Evolutionary conservation across 805 yeast genomes (phyloP), one percentile per base, ranked within the genome.

Genomic region (Metschnikowia kofuensis): DNA sequence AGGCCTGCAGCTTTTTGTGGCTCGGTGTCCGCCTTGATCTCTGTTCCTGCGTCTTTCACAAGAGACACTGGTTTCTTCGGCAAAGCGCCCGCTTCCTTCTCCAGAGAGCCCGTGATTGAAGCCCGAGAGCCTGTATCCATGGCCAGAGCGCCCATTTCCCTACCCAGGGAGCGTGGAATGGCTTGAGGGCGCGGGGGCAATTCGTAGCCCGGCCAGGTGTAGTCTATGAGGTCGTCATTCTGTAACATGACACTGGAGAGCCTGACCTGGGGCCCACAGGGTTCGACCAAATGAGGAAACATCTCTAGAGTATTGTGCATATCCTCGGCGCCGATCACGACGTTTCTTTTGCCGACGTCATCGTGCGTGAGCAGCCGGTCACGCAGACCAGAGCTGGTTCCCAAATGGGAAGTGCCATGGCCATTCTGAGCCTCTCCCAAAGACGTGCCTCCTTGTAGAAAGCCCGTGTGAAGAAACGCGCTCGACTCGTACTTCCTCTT

Each of bases 241-340:
- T 75, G 69, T 26, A 85, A 61, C 62, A 76, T 72, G 4, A 74
- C 75, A 43, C 71, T 68, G 9, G 79, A 65, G 15, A 87, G 63
- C 44, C 82, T 68, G 38, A 75, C 70, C 36, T 74, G 65, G 1
- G 89, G 80, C 7, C 89, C 89, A 53, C 78, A 72, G 4, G 87
- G 85, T 55, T 87, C 90, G 6, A 84, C 74, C 42, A 85, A 62
- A 62, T 82, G 85, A 1, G 94, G 94, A 40, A 78, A 75, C 54
- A 83, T 74, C 44, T 74, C 79, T 21, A 87, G 69, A 0, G 91
- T 77, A 53, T 85, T 85, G 60, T 74, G 75, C 59, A 87, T 58
- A 60, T 87, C 94, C 54, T 85, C 89, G 50, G 81, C 76, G 2
- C 85, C 80, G 43, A 87, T 64, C 0, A 78, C 76, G 6, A 77